These are phyloP conservation scores for Phlyctochytrium planicorne DNA, from an alignment of 192 early-diverging fungal genomes.

Conservation along the genomic window DNA sequence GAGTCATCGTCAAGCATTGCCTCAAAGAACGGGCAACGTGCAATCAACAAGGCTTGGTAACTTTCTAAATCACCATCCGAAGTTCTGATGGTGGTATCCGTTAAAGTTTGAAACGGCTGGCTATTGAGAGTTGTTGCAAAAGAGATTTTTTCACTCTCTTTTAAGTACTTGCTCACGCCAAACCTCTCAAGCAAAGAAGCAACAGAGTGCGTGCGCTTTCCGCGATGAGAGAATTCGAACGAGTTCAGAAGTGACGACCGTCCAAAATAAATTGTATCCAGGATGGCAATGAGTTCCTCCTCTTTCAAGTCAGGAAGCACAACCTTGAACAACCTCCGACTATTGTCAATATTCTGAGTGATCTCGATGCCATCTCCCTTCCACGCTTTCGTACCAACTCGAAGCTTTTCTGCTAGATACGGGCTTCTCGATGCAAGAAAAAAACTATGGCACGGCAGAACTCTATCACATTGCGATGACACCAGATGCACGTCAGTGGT, in stretches of 20 bases:
- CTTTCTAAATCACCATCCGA: conserved; percentile 34
- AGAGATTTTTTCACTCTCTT: too few relatives aligned
- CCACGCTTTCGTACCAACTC: background rate
- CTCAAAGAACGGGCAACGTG: conserved; percentile 66
- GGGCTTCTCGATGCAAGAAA: conserved; percentile 6
- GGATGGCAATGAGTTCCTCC: conserved; percentile 20
- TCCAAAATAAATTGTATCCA: conserved; percentile 1
- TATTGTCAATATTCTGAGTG: background rate
- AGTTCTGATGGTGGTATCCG: conserved; percentile 32
- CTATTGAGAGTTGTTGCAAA: conserved; percentile 9
- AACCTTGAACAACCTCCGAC: too few relatives aligned
- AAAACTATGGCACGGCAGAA: conserved; percentile 42
- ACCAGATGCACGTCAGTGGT: too few relatives aligned
- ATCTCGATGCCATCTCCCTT: conserved; percentile 5
- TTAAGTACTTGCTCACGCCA: too few relatives aligned
- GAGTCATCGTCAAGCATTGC: conserved; percentile 52
- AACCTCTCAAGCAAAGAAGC: too few relatives aligned
- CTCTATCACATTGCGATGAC: conserved; percentile 25
- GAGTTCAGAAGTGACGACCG: conserved; percentile 9
- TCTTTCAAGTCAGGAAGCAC: background rate
- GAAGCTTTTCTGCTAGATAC: background rate
- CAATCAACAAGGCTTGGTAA: conserved; percentile 53
- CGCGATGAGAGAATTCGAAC: too few relatives aligned
- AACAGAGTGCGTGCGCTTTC: too few relatives aligned
- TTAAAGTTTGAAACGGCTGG: background rate